Base-by-base conservation (phyloP, 495 filamentous ascomycete genomes). In the Choiromyces venosus region DNA sequence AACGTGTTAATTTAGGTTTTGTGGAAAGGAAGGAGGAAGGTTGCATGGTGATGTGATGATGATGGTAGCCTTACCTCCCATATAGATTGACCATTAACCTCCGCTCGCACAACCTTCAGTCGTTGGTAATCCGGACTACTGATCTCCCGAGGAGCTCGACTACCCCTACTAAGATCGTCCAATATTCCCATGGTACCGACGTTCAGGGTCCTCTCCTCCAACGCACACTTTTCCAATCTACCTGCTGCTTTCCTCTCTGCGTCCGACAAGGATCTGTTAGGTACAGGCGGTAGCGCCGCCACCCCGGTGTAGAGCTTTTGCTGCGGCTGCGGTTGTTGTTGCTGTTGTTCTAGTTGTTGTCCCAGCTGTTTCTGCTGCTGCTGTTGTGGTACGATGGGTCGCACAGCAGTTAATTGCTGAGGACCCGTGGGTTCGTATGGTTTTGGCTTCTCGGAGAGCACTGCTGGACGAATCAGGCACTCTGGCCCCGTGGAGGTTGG, bases 41-140 rank as follows among this genome's bases (percentile, higher is more conserved):
- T 61, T 61, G n/a, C 16, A 61, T n/a, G 46, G 46, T n/a, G 46
- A 16, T 61, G n/a, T 61, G 66, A 67, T 12, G 16, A 68, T 68
- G 33, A 29, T 12, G 4, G 37, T 42, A n/a, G 39, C 10, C 71
- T 68, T 65, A 74, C 76, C 71, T 78, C 61, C 76, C 76, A 78
- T 29, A 68, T 37, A 6, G 70, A 71, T 42, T 78, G 71, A 5
- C 76, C 76, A 74, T 78, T 78, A 12, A 78, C 71, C 29, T 78
- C 75, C 12, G 70, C 71, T 40, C 71, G 77, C 68, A 78, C 76
- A 35, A 78, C 71, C 37, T 68, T 77, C 44, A 78, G 44, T 29
- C 75, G 70, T 21, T 46, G 70, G 56, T 70, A 78, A n/a, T 71
- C 75, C 18, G 71, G 64, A 21, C 33, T 74, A 29, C 39, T 68